Evolutionary conservation across 495 filamentous ascomycete species (phyloP), one percentile per base, ranked within the genome.

Genomic region (Elasticomyces elasticus): DNA sequence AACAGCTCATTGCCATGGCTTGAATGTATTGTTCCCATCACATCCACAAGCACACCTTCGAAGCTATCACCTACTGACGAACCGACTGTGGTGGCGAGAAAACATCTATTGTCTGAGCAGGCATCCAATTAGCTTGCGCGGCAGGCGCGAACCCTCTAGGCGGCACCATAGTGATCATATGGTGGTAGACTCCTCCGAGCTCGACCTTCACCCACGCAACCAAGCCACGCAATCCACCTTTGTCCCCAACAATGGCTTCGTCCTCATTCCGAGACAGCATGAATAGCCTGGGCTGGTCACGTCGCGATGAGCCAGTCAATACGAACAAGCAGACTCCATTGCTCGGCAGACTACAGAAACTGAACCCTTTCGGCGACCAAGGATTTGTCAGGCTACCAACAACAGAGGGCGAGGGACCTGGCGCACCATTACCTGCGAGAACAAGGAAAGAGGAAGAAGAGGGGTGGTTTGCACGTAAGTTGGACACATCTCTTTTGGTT

Each of bases 381-480:
- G 92, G 92, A 62, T 94, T 94, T 82, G 82, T 96, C 56, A 81
- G 87, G 72, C 80, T 98, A 33, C 92, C 92, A 45, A 94, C 87
- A 56, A 64, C 85, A 69, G 89, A 95, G 68, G 53, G 47, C 2
- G 58, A 55, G 25, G 58, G 28, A 10, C 79, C 88, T 28, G 92
- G 89, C 40, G 88, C 91, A 55, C 89, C 89, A 33, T 72, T 95
- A 24, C 91, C 91, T 35, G 90, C 91, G 51, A 76, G 87, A 51
- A 88, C 61, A 64, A 79, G 92, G 60, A 79, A 90, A 52, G 89
- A 95, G 59, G 92, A 97, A 71, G 92, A 98, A 60, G 92, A 95
- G 69, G 86, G 81, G 46, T 96, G 86, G 80, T 89, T 98, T 79
- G 86, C 86, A 55, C 75, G 92, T 98, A 81, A 91, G 92, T 94